Evolutionary conservation across 768 basidiomycete genomes (phyloP), one percentile per base, ranked within the genome.

Genomic region (Mycena albidolilacea): DNA sequence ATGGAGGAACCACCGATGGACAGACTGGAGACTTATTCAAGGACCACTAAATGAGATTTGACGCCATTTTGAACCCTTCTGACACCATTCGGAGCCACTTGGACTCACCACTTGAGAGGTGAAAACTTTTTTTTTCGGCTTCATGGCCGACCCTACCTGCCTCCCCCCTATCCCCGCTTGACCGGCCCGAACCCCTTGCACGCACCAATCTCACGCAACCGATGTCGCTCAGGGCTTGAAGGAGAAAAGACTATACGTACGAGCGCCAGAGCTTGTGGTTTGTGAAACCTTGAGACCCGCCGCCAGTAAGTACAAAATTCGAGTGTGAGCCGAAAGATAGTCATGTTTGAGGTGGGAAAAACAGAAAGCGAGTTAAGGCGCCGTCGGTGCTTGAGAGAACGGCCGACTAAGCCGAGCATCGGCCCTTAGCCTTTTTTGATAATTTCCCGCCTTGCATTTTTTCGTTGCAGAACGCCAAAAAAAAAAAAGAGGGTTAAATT

Each of bases 381-480:
- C 35, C 12, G 15, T 57, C 30, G 55, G 10, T 59, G 57, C 57
- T 59, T 39, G 15, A 39, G 35, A 59, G 30, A 19, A 59, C 57
- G 57, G 57, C 57, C 57, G 57, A 59, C 57, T 5, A 38, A 57
- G 55, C 55, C 30, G 55, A 57, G 30, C 55, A 37, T 57, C 55
- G 55, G 55, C 55, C 30, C 30, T 35, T 57, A 59, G 57, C 57
- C 57, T 59, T 59, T 58, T 59, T 39, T 59, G 57, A 38, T 59
- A 38, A 58, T 58, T 58, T 39, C 19, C 37, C 35, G 57, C 57
- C 57, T 59, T 39, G 37, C 17, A 38, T 59, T 59, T 37, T 39
- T 59, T 59, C 23, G 6, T n/a, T 59, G 57, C 57, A 59, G 57
- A 19, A 38, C 23, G 23, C 23, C 23, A 23, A 1, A 23, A 23